These are phyloP conservation scores for Sonneratia caseolaris DNA, from an alignment of 345 rosid genomes.

Conservation along the genomic window DNA sequence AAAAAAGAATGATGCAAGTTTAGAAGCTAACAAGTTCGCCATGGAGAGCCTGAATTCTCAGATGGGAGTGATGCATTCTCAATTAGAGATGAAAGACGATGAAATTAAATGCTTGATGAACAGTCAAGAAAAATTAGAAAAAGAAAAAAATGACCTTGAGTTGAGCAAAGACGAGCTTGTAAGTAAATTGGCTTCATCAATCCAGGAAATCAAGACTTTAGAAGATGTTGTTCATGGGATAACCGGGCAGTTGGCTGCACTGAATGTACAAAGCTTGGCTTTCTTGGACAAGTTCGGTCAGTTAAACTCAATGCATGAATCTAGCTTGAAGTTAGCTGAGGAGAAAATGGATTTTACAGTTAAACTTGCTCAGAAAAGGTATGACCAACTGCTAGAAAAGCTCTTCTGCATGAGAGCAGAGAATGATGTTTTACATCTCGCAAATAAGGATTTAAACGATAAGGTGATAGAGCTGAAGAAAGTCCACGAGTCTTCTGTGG, in stretches of 20 bases:
- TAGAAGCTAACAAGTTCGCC: constrained; percentile 30
- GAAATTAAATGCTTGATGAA: constrained; percentile 37
- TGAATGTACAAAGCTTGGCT: constrained; percentile 46
- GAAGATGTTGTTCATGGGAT: constrained; percentile 38
- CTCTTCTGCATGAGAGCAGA: constrained; percentile 34
- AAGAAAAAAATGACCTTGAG: constrained; percentile 43
- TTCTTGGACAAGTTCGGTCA: constrained; percentile 38
- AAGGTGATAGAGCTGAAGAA: constrained; percentile 50
- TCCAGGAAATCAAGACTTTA: constrained; percentile 41
- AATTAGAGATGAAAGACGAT: constrained; percentile 45
- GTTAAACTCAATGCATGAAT: constrained; percentile 40
- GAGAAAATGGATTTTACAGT: constrained; percentile 40
- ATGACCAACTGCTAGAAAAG: constrained; percentile 44
- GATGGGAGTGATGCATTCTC: constrained; percentile 40
- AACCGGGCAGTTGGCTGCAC: constrained; percentile 39
- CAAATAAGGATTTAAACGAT: constrained; percentile 32
- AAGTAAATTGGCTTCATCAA: constrained; percentile 34
- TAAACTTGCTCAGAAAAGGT: constrained; percentile 37
- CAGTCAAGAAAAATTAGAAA: constrained; percentile 44
- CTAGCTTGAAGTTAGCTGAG: constrained; percentile 41
- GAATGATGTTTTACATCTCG: constrained; percentile 40
- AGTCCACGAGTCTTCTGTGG: constrained; percentile 38
- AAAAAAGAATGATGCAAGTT: constrained; percentile 35
- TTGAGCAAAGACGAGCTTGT: constrained; percentile 37
- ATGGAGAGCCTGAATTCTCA: constrained; percentile 45